These are phyloP conservation scores for Volutella citrinella DNA, from an alignment of 2,329 filamentous ascomycete species.

Conservation along the genomic window DNA sequence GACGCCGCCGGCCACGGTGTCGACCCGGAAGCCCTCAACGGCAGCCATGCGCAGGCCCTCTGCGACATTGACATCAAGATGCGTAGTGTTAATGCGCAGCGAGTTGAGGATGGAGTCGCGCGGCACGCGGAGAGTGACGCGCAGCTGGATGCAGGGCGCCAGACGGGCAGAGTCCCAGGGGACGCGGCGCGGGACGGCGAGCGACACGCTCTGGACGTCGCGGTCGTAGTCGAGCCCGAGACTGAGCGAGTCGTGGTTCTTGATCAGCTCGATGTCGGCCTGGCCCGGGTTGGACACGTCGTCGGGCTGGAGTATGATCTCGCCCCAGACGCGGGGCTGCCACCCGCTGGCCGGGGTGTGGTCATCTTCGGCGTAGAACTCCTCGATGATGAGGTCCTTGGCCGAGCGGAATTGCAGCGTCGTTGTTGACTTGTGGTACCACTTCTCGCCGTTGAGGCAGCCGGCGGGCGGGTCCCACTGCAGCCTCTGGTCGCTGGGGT, in stretches of 20 bases:
- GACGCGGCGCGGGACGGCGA: slow-evolving; percentile 37
- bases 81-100: slow-evolving; percentile 34
- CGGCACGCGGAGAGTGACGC: slow-evolving; percentile 46
- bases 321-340: slow-evolving; percentile 40
- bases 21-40: slow-evolving; percentile 26
- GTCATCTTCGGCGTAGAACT: slow-evolving; percentile 31
- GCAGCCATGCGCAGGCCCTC: slow-evolving; percentile 38
- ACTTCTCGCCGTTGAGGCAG: slow-evolving; percentile 22
- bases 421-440: not conserved
- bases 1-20: slow-evolving; percentile 38
- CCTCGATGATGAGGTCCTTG: slow-evolving; percentile 37
- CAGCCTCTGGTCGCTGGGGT: no score
- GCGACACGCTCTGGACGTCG: slow-evolving; percentile 28
- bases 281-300: slow-evolving; percentile 31
- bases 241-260: slow-evolving; percentile 41
- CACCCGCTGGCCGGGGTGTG: slow-evolving; percentile 17
- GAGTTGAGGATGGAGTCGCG: slow-evolving; percentile 33
- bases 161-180: slow-evolving; percentile 22
- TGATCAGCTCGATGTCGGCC: slow-evolving; percentile 42
- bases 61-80: slow-evolving; percentile 39
- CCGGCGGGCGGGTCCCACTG: slow-evolving; percentile 23
- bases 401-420: slow-evolving; percentile 32
- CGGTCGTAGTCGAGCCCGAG: not conserved
- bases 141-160: slow-evolving; percentile 46
- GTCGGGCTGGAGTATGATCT: slow-evolving; percentile 41